Evolutionary conservation across 495 filamentous ascomycete species (phyloP).

Genomic region (Friedmanniomyces simplex): DNA sequence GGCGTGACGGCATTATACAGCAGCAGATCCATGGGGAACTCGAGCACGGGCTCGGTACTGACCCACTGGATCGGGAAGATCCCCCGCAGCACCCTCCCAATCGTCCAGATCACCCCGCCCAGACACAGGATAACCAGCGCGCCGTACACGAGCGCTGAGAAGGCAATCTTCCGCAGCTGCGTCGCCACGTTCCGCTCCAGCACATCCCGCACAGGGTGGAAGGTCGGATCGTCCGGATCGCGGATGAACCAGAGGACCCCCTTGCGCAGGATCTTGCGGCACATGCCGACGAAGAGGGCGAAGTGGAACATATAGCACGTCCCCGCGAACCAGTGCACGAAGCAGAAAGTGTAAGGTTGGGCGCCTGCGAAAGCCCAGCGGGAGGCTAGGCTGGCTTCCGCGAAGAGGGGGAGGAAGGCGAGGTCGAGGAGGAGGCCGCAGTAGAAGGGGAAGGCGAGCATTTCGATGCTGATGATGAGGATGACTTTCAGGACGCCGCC

Average conservation of each 20-base stretch:
- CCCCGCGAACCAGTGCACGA: conserved; percentile 97
- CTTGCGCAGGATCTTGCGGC: conserved; percentile 87
- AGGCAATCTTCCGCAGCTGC: conserved; percentile 91
- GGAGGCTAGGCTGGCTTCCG: conserved; percentile 60
- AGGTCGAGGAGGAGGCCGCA: conserved; percentile 85
- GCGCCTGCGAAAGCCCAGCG: conserved; percentile 63
- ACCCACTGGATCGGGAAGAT: conserved; percentile 89
- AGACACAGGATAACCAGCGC: conserved; percentile 86
- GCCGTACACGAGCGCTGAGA: conserved; percentile 92
- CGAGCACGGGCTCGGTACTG: conserved; percentile 77
- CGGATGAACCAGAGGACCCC: conserved; percentile 97
- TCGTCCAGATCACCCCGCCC: conserved; percentile 91
- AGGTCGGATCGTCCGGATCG: conserved; percentile 95
- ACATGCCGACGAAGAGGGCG: conserved; percentile 97
- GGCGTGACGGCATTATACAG: conserved; percentile 97
- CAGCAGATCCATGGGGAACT: conserved; percentile 87
- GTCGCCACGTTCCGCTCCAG: conserved; percentile 86
- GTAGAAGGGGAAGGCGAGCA: conserved; percentile 94
- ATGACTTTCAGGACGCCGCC: conserved; percentile 97
- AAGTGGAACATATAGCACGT: conserved; percentile 99
- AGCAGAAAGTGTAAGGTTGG: conserved; percentile 76
- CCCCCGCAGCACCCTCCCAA: conserved; percentile 51
- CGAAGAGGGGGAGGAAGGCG: conserved; percentile 81
- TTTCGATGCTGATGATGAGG: conserved; percentile 96
- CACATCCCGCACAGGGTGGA: conserved; percentile 95